A percentile compares a stretch with the other conserved stretches of the same genome.
phyloP scores from a whole-genome alignment of 2,329 filamentous ascomycete species.

The Trichoderma asperellum region DNA sequence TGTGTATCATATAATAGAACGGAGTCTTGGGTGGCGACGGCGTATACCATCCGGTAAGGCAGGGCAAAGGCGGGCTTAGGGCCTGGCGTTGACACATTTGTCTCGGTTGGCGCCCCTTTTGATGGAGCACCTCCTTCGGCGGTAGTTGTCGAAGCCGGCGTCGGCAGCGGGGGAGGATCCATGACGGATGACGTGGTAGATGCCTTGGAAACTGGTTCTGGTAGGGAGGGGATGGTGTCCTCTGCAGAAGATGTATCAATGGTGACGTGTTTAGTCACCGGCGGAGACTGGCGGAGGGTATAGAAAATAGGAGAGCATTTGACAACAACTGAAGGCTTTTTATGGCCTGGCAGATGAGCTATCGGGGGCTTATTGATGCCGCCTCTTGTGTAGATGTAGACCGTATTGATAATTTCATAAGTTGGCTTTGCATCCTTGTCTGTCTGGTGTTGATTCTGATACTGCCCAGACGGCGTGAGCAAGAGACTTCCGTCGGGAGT shows the following conservation, averaged over 20 bases:
- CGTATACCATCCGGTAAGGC: slow-evolving; percentile 93
- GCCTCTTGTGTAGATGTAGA: slow-evolving; percentile 96
- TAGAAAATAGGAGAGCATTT: slow-evolving; percentile 93
- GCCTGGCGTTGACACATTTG: slow-evolving; percentile 56
- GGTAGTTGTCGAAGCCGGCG: slow-evolving; percentile 39
- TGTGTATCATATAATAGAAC: slow-evolving; percentile 96
- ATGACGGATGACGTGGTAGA: slow-evolving; percentile 65
- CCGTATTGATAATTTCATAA: slow-evolving; percentile 92
- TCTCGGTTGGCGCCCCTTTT: slow-evolving; percentile 49
- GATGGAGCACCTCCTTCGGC: slow-evolving; percentile 55
- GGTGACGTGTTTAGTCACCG: slow-evolving; percentile 83
- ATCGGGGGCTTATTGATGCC: slow-evolving; percentile 97
- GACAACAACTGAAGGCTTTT: slow-evolving; percentile 95
- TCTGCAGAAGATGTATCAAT: slow-evolving; percentile 91
- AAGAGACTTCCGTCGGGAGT: slow-evolving; percentile 93
- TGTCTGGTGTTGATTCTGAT: slow-evolving; percentile 74
- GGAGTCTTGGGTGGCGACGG: slow-evolving; percentile 94
- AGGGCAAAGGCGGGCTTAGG: slow-evolving; percentile 77
- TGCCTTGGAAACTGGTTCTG: slow-evolving; percentile 75
- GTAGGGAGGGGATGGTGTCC: slow-evolving; percentile 79
- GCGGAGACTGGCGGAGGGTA: slow-evolving; percentile 69
- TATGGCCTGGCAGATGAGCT: slow-evolving; percentile 92
- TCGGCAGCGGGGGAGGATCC: slow-evolving; percentile 77
- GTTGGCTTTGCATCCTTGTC: slow-evolving; percentile 71
- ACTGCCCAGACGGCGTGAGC: slow-evolving; percentile 93